Evolutionary conservation across 2,329 filamentous ascomycete species (phyloP).

Genomic region (Emmonsia crescens): DNA sequence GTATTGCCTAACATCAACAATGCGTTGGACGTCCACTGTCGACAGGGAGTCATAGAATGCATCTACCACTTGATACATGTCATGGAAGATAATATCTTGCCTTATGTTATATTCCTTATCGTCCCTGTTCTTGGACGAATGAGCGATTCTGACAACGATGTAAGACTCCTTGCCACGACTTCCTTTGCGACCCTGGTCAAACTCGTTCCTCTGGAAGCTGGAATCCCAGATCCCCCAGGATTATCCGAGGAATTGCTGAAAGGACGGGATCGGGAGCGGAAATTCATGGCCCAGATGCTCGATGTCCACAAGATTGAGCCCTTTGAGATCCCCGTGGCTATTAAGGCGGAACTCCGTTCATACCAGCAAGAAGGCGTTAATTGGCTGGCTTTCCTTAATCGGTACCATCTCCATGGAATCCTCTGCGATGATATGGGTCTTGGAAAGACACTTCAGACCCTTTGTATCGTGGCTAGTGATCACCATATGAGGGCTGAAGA

Average conservation of each 20-base stretch:
- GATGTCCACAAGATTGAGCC: conserved; percentile 94
- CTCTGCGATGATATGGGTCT: conserved; percentile 99
- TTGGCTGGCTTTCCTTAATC: conserved; percentile 96
- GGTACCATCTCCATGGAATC: conserved; percentile 94
- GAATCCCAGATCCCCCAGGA: conserved; percentile 91
- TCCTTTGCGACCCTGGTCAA: conserved; percentile 96
- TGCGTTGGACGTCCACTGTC: conserved; percentile 72
- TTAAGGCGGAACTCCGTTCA: conserved; percentile 90
- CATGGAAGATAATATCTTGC: conserved; percentile 92
- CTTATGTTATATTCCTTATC: conserved; percentile 97
- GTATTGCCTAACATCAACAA: conserved; percentile 89
- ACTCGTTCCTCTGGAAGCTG: conserved; percentile 88
- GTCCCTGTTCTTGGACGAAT: conserved; percentile 93
- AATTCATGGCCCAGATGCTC: conserved; percentile 92
- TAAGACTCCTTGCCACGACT: conserved; percentile 86
- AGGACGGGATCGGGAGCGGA: conserved; percentile 85
- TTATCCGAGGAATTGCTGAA: conserved; percentile 78
- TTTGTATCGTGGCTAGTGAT: conserved; percentile 96
- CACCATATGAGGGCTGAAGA: conserved; percentile 90
- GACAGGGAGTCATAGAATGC: conserved; percentile 88
- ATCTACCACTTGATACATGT: conserved; percentile 96
- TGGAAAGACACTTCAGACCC: conserved; percentile 91
- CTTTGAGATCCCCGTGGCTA: conserved; percentile 87
- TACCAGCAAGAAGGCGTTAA: conserved; percentile 99
- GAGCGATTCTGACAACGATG: conserved; percentile 96